A percentile compares a stretch with the other conserved stretches of the same genome.
Evolutionary conservation across 23 red algal species (phyloP).

Genomic region (Gracilaria gracilis): DNA sequence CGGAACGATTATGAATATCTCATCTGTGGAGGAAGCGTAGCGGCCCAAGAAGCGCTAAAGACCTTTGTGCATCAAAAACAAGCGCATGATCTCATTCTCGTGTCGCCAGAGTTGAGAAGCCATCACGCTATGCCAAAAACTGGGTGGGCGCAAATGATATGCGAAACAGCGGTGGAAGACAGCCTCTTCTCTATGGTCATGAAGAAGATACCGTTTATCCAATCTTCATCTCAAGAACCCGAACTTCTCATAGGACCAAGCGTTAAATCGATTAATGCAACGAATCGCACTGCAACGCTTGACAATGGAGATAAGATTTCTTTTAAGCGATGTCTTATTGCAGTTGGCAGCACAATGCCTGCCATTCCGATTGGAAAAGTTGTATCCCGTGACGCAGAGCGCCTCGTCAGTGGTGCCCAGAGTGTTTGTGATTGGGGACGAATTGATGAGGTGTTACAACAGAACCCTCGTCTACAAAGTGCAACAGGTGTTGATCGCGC

Average conservation of each 20-base stretch:
- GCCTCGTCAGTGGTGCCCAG: slow-evolving; percentile 57
- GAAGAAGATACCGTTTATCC: not conserved
- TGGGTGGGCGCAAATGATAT: not conserved
- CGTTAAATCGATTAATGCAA: slow-evolving; percentile 55
- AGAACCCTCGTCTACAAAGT: not conserved
- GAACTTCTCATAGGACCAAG: slow-evolving; percentile 59
- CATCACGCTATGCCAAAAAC: not conserved
- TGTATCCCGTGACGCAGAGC: slow-evolving; percentile 36
- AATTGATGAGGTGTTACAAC: slow-evolving; percentile 37
- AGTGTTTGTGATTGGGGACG: slow-evolving; percentile 37
- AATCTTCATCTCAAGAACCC: not conserved
- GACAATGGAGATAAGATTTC: slow-evolving; percentile 41
- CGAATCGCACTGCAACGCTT: slow-evolving; percentile 29
- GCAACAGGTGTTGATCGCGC: not conserved
- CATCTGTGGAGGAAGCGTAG: slow-evolving; percentile 60
- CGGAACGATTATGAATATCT: slow-evolving; percentile 48
- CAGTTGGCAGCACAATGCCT: slow-evolving; percentile 47
- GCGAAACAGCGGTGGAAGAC: not conserved
- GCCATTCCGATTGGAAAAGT: slow-evolving; percentile 61
- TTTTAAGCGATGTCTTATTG: slow-evolving; percentile 61
- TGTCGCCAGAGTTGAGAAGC: slow-evolving; percentile 55
- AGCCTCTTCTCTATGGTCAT: slow-evolving; percentile 19
- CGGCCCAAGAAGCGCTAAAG: slow-evolving; percentile 68
- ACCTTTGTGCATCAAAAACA: slow-evolving; percentile 37
- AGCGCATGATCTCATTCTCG: slow-evolving; percentile 51